These are phyloP conservation scores for Syzygium jambos DNA, from an alignment of 345 rosid genomes.

Conservation along the genomic window DNA sequence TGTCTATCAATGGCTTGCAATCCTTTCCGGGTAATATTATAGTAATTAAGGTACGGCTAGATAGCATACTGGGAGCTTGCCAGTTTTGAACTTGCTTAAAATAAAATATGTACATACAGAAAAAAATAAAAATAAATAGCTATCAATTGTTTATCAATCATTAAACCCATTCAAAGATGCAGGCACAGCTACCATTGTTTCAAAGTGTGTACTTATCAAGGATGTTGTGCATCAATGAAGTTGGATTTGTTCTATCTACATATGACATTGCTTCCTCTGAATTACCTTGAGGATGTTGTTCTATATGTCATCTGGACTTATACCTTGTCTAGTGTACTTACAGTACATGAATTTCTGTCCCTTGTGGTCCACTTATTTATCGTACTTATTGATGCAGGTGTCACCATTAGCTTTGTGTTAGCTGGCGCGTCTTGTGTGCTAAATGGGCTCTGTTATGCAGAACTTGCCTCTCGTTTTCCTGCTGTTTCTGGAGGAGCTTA, in stretches of 20 bases:
- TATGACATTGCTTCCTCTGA: not conserved
- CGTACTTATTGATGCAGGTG: constrained; percentile 40
- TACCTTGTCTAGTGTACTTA: not conserved
- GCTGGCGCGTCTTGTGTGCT: constrained; percentile 89
- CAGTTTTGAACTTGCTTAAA: not conserved
- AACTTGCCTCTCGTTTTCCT: constrained; percentile 79
- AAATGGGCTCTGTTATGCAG: constrained; percentile 95
- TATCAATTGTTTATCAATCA: not conserved
- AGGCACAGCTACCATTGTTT: not conserved
- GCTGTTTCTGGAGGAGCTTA: constrained; percentile 98
- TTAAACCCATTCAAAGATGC: not conserved
- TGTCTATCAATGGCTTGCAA: not conserved
- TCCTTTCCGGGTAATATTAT: not conserved
- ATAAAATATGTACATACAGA: not conserved
- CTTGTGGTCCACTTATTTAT: not conserved
- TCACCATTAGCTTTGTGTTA: constrained; percentile 71
- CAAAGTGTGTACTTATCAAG: not conserved
- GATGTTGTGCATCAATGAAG: not conserved
- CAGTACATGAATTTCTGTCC: not conserved
- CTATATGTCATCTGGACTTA: not conserved
- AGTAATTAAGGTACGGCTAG: not conserved
- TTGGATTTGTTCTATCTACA: not conserved
- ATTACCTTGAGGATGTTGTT: not conserved
- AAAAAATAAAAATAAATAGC: not conserved
- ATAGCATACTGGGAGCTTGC: not conserved